Percentiles rank a stretch among this genome's conserved stretches.
These are phyloP conservation scores for Cornus kousa DNA, from an alignment of 148 eudicot genomes.

Conservation along the genomic window DNA sequence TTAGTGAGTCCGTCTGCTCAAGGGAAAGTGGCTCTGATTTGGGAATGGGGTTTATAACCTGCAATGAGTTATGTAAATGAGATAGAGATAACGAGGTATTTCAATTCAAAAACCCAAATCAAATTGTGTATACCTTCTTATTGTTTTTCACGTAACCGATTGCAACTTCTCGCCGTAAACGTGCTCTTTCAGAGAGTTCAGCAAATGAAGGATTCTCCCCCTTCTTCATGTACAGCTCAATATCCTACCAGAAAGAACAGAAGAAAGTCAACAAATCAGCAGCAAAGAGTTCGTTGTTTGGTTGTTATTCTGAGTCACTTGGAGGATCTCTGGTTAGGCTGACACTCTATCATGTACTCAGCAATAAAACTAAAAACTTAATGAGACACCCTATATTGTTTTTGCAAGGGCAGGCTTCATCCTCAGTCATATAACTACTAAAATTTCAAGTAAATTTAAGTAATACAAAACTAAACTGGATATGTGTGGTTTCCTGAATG, in stretches of 20 bases:
- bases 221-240: conserved; percentile 73
- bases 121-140: conserved; percentile 45
- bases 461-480: too few species aligned
- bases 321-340: not conserved
- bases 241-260: conserved; percentile 42
- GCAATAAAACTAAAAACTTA: not conserved
- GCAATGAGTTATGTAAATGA: conserved; percentile 19
- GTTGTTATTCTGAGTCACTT: not conserved
- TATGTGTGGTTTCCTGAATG: not conserved
- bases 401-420: too few species aligned
- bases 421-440: not conserved
- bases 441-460: not conserved
- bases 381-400: not conserved
- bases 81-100: not conserved
- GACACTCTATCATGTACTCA: not conserved
- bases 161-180: conserved; percentile 82
- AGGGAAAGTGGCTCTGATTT: conserved; percentile 76
- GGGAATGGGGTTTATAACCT: conserved; percentile 81
- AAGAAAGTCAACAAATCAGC: not conserved
- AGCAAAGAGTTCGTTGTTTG: not conserved
- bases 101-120: not conserved
- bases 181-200: conserved; percentile 84
- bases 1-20: conserved; percentile 60
- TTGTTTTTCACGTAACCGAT: conserved; percentile 82
- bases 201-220: conserved; percentile 77